Percentiles rank a stretch among this genome's conserved stretches.
phyloP scores from a whole-genome alignment of 495 filamentous ascomycete genomes.

The Talaromyces thailandensis region DNA sequence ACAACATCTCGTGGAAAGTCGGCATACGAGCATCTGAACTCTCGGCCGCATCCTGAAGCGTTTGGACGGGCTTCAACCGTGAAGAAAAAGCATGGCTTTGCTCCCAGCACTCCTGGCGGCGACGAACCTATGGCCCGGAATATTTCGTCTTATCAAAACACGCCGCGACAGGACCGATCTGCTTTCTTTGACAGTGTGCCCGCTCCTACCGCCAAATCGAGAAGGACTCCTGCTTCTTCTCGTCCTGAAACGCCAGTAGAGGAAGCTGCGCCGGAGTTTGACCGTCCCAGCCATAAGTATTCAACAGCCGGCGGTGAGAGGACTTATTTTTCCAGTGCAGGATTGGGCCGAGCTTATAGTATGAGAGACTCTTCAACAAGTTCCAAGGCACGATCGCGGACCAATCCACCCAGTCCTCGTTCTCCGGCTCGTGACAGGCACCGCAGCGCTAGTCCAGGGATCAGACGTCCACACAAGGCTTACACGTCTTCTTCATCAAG shows the following conservation, averaged over 20 bases:
- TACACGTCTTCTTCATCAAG: constrained; percentile 26
- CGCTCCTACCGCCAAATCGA: constrained; percentile 30
- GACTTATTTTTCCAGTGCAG: constrained; percentile 42
- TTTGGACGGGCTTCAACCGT: constrained; percentile 31
- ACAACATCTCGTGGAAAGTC: constrained; percentile 23
- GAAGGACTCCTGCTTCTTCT: constrained; percentile 14
- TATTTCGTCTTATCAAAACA: constrained; percentile 40
- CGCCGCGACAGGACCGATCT: constrained; percentile 26
- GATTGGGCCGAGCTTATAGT: constrained; percentile 35
- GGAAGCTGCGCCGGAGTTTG: constrained; percentile 23
- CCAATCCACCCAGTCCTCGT: constrained; percentile 25
- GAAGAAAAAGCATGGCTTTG: constrained; percentile 44
- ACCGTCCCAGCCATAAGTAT: constrained; percentile 61
- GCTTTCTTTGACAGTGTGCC: constrained; percentile 23
- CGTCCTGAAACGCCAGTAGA: constrained; percentile 13
- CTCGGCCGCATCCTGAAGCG: constrained; percentile 15
- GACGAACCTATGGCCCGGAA: constrained; percentile 49
- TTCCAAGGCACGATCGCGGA: constrained; percentile 19
- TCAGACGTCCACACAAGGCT: constrained; percentile 14
- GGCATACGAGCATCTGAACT: constrained; percentile 37
- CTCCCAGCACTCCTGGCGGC: constrained; percentile 42
- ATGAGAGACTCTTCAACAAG: constrained; percentile 32
- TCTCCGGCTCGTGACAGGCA: constrained; percentile 20
- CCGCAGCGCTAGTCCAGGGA: constrained; percentile 32
- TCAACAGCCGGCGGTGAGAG: constrained; percentile 60